Evolutionary conservation across 2,329 filamentous ascomycete species (phyloP), one percentile per base, ranked within the genome.

Genomic region (Talaromyces rugulosus): DNA sequence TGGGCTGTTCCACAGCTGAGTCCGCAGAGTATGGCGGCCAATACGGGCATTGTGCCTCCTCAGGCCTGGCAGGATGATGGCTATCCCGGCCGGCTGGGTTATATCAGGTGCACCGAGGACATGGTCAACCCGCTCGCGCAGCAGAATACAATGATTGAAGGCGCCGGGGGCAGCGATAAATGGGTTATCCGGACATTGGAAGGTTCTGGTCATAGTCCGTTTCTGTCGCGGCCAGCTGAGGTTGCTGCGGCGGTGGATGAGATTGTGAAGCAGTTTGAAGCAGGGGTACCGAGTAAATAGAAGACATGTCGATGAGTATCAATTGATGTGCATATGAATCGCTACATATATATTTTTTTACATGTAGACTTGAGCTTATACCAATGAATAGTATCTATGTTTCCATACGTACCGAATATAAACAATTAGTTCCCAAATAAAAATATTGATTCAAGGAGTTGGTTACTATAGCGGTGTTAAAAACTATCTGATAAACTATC

Each of bases 191-290:
- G 27, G 12, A 58, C 56, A 1, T 23, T 58, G 14, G 56, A 47
- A 33, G 40, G 56, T 30, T 31, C 56, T n/a, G 56, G 56, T 23
- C 56, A 58, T 14, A 47, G 56, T 8, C 40, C 36, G n/a, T 58
- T 58, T 33, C 27, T 58, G 56, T 58, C 56, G 36, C 23, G 56
- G 6, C 56, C 56, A 6, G 27, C 30, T 44, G 9, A 58, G 7
- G 23, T 58, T 47, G 56, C 56, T 5, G 36, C 36, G 31, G 36
- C 8, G 14, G 27, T 58, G 9, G 56, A 58, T 58, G 56, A 47
- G 28, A 58, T 58, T 47, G 40, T 58, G 40, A 23, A 33, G 27
- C 36, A 58, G 36, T 58, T 58, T 58, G 56, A 57, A 57, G 23
- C 55, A 9, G 31, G 31, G 11, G 31, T 33, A 40, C 16, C 14